phyloP scores from a whole-genome alignment of 768 basidiomycete genomes.

The Rickenella mellea region DNA sequence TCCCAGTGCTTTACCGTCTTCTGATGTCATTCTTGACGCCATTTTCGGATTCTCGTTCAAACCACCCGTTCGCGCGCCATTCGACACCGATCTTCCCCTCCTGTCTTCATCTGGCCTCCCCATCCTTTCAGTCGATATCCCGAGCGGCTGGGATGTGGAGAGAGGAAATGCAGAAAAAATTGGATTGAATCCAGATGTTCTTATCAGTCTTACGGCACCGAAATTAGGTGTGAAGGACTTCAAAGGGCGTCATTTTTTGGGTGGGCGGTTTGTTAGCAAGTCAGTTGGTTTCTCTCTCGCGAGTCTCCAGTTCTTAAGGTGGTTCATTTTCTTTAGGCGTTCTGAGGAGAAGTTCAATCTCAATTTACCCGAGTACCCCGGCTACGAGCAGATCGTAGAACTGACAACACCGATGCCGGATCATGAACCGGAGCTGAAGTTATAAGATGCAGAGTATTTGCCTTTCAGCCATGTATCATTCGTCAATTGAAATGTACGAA shows the following conservation, averaged over 20 bases:
- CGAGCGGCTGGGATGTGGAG: constrained; percentile 95
- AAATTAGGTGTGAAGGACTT: constrained; percentile 79
- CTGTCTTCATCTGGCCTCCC: constrained; percentile 59
- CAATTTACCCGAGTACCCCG: constrained; percentile 76
- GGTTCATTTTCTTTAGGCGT: constrained; percentile 30
- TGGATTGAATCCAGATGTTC: constrained; percentile 64
- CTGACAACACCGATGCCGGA: too few species aligned
- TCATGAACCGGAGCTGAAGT: too few species aligned
- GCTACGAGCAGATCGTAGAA: constrained; percentile 78
- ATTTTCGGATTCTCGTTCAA: constrained; percentile 98
- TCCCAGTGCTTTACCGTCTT: constrained; percentile 37
- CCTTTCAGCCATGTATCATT: too few species aligned
- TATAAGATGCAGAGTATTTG: too few species aligned
- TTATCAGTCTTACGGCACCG: constrained; percentile 90
- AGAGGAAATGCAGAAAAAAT: constrained; percentile 47
- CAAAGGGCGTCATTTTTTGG: constrained; percentile 81
- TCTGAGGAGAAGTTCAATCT: constrained; percentile 68
- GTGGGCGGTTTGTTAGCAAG: constrained; percentile 89
- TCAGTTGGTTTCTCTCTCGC: constrained; percentile 26
- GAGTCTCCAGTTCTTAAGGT: not conserved
- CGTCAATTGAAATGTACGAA: too few species aligned
- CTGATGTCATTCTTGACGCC: constrained; percentile 86
- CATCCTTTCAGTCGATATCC: constrained; percentile 92
- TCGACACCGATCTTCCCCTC: constrained; percentile 64
- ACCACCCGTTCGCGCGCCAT: constrained; percentile 82